A percentile compares a stretch with the other conserved stretches of the same genome.
Evolutionary conservation across 2,329 filamentous ascomycete genomes (phyloP).

Genomic region (Neopestalotiopsis clavispora): DNA sequence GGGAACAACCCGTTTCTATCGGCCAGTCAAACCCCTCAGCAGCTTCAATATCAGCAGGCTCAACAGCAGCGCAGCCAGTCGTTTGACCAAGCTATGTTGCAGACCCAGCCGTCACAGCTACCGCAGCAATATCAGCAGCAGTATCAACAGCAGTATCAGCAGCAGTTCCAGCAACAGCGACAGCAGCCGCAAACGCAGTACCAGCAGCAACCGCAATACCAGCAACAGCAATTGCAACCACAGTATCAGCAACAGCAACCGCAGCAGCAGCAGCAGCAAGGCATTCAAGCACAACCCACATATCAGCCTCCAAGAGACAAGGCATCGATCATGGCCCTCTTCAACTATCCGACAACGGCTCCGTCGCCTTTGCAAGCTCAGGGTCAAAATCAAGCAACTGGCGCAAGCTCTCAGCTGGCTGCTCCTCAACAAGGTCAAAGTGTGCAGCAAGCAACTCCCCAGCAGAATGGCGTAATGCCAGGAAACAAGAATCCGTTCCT

Average conservation of each 20-base stretch:
- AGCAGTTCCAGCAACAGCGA: not conserved
- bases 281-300: conserved; percentile 33
- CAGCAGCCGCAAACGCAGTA: not conserved
- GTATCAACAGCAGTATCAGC: not conserved
- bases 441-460: conserved; percentile 31
- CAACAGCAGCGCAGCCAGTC: conserved; percentile 27
- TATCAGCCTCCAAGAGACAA: conserved; percentile 63
- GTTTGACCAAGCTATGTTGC: conserved; percentile 13
- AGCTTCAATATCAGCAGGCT: conserved; percentile 35
- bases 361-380: conserved; percentile 38
- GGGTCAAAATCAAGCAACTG: conserved; percentile 30
- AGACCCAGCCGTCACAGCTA: conserved; percentile 22
- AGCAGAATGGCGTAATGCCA: conserved; percentile 38
- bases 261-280: conserved; percentile 20
- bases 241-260: not conserved
- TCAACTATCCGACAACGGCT: conserved; percentile 63
- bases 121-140: not conserved
- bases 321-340: conserved; percentile 76
- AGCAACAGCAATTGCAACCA: not conserved
- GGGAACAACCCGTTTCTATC: conserved; percentile 40
- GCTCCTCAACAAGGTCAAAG: conserved; percentile 30
- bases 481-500: conserved; percentile 58
- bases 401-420: conserved; percentile 30
- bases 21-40: conserved; percentile 33
- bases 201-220: conserved; percentile 19